phyloP scores from a whole-genome alignment of 129 eudicot genomes.

The Smallanthus sonchifolius region DNA sequence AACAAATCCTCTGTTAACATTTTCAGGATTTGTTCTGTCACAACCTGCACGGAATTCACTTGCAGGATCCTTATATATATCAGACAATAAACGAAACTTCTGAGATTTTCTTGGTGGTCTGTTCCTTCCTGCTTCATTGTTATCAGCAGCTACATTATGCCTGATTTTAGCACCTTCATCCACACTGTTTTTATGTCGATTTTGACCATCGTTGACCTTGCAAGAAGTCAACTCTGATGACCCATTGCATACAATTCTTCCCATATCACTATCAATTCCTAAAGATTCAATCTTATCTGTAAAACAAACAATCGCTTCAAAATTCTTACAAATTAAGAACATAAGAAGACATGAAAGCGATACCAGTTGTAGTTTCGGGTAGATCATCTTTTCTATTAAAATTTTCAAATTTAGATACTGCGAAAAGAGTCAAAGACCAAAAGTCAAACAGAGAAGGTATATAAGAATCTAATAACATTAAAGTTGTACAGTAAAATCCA shows the following conservation, averaged over 20 bases:
- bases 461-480: conserved; percentile 5
- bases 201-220: background rate
- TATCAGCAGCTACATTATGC: background rate
- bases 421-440: background rate
- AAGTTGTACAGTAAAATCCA: background rate
- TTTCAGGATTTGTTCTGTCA: conserved; percentile 9
- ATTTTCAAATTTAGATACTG: background rate
- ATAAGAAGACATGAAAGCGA: conserved; percentile 9
- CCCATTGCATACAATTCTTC: background rate
- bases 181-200: background rate
- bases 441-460: background rate
- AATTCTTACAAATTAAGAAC: background rate
- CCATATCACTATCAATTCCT: background rate
- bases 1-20: conserved; percentile 13
- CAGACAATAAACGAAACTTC: conserved; percentile 31
- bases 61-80: conserved; percentile 28
- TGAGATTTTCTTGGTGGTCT: conserved; percentile 8
- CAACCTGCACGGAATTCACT: background rate
- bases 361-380: conserved; percentile 7
- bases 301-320: conserved; percentile 1
- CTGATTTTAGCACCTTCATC: conserved; percentile 12
- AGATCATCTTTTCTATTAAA: conserved; percentile 8
- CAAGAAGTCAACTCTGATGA: background rate
- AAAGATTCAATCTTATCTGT: conserved; percentile 20
- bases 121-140: background rate